These are phyloP conservation scores for Macadamia integrifolia DNA, from an alignment of 164 flowering plant species.

Conservation along the genomic window DNA sequence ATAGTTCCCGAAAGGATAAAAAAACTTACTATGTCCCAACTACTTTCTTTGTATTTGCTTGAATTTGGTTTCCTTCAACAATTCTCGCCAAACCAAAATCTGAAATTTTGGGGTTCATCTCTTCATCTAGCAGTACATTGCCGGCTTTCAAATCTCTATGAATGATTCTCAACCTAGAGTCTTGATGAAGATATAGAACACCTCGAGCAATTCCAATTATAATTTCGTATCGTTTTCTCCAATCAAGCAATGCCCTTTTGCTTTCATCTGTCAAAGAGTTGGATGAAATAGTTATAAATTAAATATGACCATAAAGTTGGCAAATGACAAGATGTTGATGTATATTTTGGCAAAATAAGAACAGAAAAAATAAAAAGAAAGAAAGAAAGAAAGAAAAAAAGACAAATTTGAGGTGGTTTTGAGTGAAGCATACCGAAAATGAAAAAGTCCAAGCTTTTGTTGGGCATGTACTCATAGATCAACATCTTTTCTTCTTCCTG, in stretches of 20 bases:
- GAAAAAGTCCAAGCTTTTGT: slow-evolving; percentile 22
- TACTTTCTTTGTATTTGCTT: slow-evolving; percentile 47
- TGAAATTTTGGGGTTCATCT: slow-evolving; percentile 64
- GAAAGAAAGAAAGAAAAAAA: no score
- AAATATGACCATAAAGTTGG: no score
- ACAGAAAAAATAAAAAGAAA: no score
- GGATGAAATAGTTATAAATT: not conserved
- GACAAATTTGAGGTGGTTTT: no score
- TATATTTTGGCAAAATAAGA: no score
- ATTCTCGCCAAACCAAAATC: slow-evolving; percentile 75
- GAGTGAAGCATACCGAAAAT: slow-evolving; percentile 16
- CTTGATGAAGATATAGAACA: slow-evolving; percentile 64
- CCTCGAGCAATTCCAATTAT: slow-evolving; percentile 67
- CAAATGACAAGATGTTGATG: no score
- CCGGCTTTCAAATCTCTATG: slow-evolving; percentile 73
- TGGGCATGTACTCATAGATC: slow-evolving; percentile 20
- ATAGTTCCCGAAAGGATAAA: not conserved
- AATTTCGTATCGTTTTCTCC: slow-evolving; percentile 49
- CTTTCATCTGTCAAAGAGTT: slow-evolving; percentile 20
- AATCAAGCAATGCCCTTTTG: slow-evolving; percentile 29
- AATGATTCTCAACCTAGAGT: slow-evolving; percentile 59
- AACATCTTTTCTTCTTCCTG: slow-evolving; percentile 19
- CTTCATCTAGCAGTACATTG: slow-evolving; percentile 53
- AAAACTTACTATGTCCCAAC: slow-evolving; percentile 71
- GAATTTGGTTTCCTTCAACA: slow-evolving; percentile 45